Percentiles rank a stretch among this genome's conserved stretches.
Conservation (phyloP, 495 filamentous ascomycete genomes). For the Aspergillus asperescens region DNA sequence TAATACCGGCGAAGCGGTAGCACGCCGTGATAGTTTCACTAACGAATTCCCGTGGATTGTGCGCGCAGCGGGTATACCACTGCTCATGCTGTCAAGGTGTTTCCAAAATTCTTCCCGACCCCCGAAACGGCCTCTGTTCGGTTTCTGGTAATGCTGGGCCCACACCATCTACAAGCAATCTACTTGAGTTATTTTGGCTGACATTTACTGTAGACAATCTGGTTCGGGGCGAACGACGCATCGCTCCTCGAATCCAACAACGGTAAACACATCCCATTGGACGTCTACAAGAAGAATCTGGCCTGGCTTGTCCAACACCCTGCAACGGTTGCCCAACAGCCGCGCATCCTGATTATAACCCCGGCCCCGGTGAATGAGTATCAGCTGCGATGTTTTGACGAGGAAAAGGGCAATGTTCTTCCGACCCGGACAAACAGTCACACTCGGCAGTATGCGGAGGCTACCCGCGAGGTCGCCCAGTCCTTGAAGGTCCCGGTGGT, state of each 20-base stretch:
- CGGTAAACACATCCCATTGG: slow-evolving; percentile 68
- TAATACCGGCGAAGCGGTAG: too few species aligned
- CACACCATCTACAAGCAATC: not conserved
- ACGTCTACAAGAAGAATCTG: slow-evolving; percentile 67
- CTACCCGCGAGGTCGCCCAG: slow-evolving; percentile 58
- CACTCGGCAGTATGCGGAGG: slow-evolving; percentile 68
- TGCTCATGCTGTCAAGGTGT: slow-evolving; percentile 53
- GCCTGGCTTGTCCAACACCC: slow-evolving; percentile 63
- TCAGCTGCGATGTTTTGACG: slow-evolving; percentile 50
- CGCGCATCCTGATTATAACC: slow-evolving; percentile 69
- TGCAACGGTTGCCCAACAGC: slow-evolving; percentile 58
- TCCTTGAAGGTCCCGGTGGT: slow-evolving; percentile 60
- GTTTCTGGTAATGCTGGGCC: slow-evolving; percentile 52
- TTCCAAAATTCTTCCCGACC: slow-evolving; percentile 53
- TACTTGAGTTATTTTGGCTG: not conserved
- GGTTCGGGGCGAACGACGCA: slow-evolving; percentile 87
- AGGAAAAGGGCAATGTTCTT: slow-evolving; percentile 40
- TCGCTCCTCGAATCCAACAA: slow-evolving; percentile 48
- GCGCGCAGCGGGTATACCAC: slow-evolving; percentile 60
- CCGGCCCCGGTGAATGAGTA: slow-evolving; percentile 82
- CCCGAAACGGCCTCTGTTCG: slow-evolving; percentile 53
- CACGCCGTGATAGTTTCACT: not conserved
- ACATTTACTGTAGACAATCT: slow-evolving; percentile 53
- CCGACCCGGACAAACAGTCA: slow-evolving; percentile 55
- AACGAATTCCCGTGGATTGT: not conserved